Evolutionary conservation across 257 asterid species (phyloP).

Genomic region (Scutellaria galericulata): DNA sequence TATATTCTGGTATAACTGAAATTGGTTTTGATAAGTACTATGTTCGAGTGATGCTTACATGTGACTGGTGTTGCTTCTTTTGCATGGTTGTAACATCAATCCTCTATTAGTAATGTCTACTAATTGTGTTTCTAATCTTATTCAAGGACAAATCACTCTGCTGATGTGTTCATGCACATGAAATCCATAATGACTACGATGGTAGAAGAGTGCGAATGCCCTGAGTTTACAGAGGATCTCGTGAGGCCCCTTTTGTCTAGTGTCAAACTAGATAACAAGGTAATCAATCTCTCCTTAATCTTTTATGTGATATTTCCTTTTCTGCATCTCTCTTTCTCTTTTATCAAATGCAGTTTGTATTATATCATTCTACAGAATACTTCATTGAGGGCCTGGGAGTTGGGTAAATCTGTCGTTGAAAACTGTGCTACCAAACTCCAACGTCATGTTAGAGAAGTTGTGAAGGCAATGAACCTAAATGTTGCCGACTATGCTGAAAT

Average conservation of each 20-base stretch:
- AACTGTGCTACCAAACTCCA: slow-evolving; percentile 41
- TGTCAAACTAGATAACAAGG: slow-evolving; percentile 44
- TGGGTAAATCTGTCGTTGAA: slow-evolving; percentile 45
- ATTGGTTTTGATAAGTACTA: too few species aligned
- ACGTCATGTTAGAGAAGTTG: slow-evolving; percentile 39
- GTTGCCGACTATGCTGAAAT: slow-evolving; percentile 39
- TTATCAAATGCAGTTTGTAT: neutral
- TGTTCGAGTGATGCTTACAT: neutral
- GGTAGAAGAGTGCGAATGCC: neutral
- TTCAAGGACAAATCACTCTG: slow-evolving; percentile 45
- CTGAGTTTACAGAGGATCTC: slow-evolving; percentile 36
- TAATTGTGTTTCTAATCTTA: slow-evolving; percentile 29
- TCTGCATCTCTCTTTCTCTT: neutral
- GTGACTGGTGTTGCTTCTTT: neutral
- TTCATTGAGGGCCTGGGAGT: slow-evolving; percentile 44
- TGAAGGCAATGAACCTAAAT: slow-evolving; percentile 37
- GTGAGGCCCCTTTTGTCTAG: slow-evolving; percentile 44
- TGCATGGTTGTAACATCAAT: neutral
- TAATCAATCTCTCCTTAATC: slow-evolving; percentile 11
- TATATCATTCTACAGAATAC: slow-evolving; percentile 39
- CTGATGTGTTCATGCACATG: slow-evolving; percentile 40
- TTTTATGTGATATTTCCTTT: neutral
- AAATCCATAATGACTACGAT: slow-evolving; percentile 38
- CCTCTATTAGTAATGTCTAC: slow-evolving; percentile 17
- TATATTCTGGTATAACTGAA: too few species aligned